Base-by-base conservation (phyloP, 225 moss, liverwort and hornwort species). In the Polytrichum formosum region DNA sequence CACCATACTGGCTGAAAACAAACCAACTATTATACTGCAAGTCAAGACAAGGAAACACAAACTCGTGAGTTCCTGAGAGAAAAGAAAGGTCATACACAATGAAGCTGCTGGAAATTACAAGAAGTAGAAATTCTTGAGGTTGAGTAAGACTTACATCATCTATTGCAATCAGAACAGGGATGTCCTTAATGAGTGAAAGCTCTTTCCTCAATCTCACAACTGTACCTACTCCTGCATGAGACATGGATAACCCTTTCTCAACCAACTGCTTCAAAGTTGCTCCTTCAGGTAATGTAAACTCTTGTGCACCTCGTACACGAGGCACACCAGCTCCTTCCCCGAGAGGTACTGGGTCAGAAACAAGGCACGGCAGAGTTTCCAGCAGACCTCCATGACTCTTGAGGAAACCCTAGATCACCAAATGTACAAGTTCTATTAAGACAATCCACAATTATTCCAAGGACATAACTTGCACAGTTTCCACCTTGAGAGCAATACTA, bases 1-100 rank as follows among this genome's bases (percentile, higher is more conserved):
- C 77, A 72, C 98, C 98, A 75, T 87, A 98, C 71, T 86, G 76
- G 77, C 90, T 93, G 83, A 83, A 91, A 25, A 92, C 89, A 67
- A 98, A 98, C 98, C 98, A 98, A 70, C 85, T 91, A 74, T 98
- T 98, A 76, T 90, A 98, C 97, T 98, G 84, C 67, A 87, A 71
- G 63, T 13, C 58, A 23, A 58, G 58, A 6, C 58, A 20, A 58
- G 58, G 9, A 58, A 58, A 58, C 16, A n/a, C 6, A 23, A 58
- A 22, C 46, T 46, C 2, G 21, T 61, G 10, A 61, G 60, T 61
- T 61, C 60, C 60, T 61, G 16, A 13, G 16, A 46, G 10, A 46
- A 46, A 46, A 2, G 46, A 4, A 10, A 46, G 35, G 16, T 16
- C 10, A 2, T 37, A 35, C 35, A 0, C 10, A 37, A 9, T 72